Base-by-base conservation (phyloP, 116 monocot genomes). In the Cymodocea nodosa region DNA sequence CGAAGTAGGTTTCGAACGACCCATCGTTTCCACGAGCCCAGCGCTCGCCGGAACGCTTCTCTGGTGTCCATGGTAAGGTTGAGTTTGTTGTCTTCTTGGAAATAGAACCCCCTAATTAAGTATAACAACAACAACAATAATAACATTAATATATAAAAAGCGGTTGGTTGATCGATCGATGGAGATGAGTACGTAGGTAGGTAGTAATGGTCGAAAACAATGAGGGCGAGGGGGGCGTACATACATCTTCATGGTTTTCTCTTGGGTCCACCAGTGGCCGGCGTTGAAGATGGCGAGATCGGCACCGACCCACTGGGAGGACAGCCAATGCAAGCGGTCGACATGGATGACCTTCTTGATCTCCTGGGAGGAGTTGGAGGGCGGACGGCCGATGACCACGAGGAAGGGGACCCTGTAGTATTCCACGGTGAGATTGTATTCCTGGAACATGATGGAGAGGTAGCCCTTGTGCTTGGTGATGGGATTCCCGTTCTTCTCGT, bases 241-340 rank as follows among this genome's bases (percentile, higher is more conserved):
- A n/a, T 44, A 44, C 95, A 72, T 53, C 53, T 78, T 80, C 14
- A 63, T 1, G 0, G 76, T 95, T 61, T 95, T 95, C 5, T 80
- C 79, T 6, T 57, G 9, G 34, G 66, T 87, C 95, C 95, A 95
- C 95, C 95, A 95, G 60, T 90, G 95, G 0, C 95, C 95, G 2
- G 81, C 79, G 35, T 83, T 87, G 65, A 95, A 78, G 51, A 95
- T 62, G 10, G 87, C 23, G 8, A 87, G 68, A 44, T 95, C 81
- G 0, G 85, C 87, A 0, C 74, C 79, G 1, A 51, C 56, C 87
- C 87, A 95, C 15, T 48, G 53, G 24, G 56, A 20, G 0, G 90
- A 78, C 23, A 35, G 23, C 80, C 82, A 81, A 3, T 79, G 74
- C 19, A 90, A 54, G 23, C 30, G 53, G 62, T 95, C 90, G 23